Evolutionary conservation across 306 rosid genomes (phyloP), one percentile per base, ranked within the genome.

Genomic region (Alnus rubra): DNA sequence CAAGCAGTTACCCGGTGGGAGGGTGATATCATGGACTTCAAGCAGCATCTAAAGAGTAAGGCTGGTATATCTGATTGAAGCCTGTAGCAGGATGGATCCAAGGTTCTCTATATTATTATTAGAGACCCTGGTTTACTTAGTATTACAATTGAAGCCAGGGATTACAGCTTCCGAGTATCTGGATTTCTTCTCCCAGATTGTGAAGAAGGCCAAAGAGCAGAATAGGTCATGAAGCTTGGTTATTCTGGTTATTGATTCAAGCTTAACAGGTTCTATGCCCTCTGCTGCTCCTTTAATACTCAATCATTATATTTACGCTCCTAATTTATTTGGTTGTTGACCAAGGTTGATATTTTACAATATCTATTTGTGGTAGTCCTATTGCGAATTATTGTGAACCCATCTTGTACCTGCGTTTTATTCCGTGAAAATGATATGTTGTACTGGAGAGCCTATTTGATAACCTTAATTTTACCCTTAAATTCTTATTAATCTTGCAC

Each of bases 21-120:
- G 19, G 98, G 99, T 70, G 99, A 82, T 75, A 96, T 96, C 48
- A 96, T 96, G 98, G 94, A 84, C 71, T 96, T 96, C 86, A 96
- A 96, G 89, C 70, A 12, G 82, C 99, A 96, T 75, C 85, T 96
- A 18, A 93, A 83, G 92, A 59, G 30, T 35, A 96, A 91, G 83
- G 96, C 99, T 1, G 98, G 96, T 69, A 74, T 93, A 77, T 79
- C 92, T 63, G 92, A 89, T 77, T 89, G 80, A 84, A 81, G 79
- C 78, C 42, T 30, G 59, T 58, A 37, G 74, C 62, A 28, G 49
- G 76, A 11, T 33, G 55, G 53, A 42, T 52, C 73, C 44, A 30
- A 35, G 71, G 11, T 16, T 37, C 3, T 11, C 14, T 53, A 47
- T 56, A 64, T 73, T 72, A 15, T 73, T 23, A 63, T 69, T 37